Evolutionary conservation across 768 basidiomycete genomes (phyloP).

Genomic region (Hygrophorus pudorinus): DNA sequence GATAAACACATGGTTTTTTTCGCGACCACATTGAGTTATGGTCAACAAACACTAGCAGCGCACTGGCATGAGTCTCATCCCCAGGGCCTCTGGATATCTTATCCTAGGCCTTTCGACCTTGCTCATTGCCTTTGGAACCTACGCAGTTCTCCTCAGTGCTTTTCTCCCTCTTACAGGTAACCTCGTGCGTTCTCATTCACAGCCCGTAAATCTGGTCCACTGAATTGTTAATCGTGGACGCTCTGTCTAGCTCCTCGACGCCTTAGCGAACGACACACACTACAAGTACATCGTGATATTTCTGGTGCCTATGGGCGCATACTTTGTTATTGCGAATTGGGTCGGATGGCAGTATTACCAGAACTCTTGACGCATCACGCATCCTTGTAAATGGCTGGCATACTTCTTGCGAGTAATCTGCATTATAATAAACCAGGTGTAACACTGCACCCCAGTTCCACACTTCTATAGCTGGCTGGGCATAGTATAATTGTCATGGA

Average conservation of each 20-base stretch:
- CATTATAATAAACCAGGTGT: too few species aligned
- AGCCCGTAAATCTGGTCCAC: too few species aligned
- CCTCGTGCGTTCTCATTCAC: slow-evolving; percentile 31
- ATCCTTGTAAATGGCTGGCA: too few species aligned
- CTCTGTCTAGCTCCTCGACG: slow-evolving; percentile 46
- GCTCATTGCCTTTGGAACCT: slow-evolving; percentile 49
- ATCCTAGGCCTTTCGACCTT: slow-evolving; percentile 29
- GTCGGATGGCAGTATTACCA: slow-evolving; percentile 97
- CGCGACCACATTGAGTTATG: too few species aligned
- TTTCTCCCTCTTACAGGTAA: slow-evolving; percentile 46
- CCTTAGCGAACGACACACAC: slow-evolving; percentile 62
- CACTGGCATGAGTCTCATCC: neutral
- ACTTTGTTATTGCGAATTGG: slow-evolving; percentile 97
- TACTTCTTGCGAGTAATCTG: too few species aligned
- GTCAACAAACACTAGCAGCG: neutral
- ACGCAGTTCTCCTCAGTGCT: slow-evolving; percentile 57
- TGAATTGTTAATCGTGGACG: neutral
- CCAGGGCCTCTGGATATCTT: neutral
- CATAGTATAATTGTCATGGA: neutral
- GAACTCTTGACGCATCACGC: slow-evolving; percentile 83
- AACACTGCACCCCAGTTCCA: too few species aligned
- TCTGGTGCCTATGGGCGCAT: slow-evolving; percentile 70
- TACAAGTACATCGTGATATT: slow-evolving; percentile 85
- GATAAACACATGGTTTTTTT: too few species aligned
- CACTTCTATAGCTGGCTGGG: too few species aligned